These are phyloP conservation scores for Colletotrichum higginsianum DNA, from an alignment of 2,329 filamentous ascomycete genomes.

Conservation along the genomic window DNA sequence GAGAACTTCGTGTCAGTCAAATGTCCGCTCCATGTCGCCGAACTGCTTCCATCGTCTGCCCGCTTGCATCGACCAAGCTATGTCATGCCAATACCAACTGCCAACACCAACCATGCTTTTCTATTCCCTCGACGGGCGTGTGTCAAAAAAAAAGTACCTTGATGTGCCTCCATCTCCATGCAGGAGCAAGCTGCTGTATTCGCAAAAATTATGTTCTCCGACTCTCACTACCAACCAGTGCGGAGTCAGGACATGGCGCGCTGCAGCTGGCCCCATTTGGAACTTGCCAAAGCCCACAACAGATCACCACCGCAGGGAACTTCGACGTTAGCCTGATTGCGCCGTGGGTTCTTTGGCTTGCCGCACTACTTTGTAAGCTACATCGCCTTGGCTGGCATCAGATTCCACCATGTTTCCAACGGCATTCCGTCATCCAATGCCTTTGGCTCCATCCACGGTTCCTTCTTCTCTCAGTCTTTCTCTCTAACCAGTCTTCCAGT, in stretches of 20 bases:
- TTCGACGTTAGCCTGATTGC: slow-evolving; percentile 33
- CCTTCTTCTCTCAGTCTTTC: background rate
- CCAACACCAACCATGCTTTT: background rate
- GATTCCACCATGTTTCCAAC: slow-evolving; percentile 33
- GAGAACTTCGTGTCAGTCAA: slow-evolving; percentile 25
- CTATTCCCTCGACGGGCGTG: slow-evolving; percentile 25
- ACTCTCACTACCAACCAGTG: slow-evolving; percentile 30
- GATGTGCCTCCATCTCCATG: slow-evolving; percentile 21
- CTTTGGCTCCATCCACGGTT: slow-evolving; percentile 22
- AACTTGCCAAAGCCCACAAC: slow-evolving; percentile 35
- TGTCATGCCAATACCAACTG: background rate
- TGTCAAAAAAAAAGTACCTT: slow-evolving; percentile 34
- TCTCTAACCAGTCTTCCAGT: slow-evolving; percentile 1
- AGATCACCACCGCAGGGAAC: slow-evolving; percentile 36
- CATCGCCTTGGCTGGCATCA: slow-evolving; percentile 36
- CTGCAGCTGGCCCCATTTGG: slow-evolving; percentile 41
- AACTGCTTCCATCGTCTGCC: background rate
- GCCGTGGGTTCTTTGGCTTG: slow-evolving; percentile 24
- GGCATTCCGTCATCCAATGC: slow-evolving; percentile 37
- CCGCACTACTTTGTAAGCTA: slow-evolving; percentile 25
- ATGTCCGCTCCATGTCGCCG: slow-evolving; percentile 23
- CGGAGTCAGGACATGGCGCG: slow-evolving; percentile 23
- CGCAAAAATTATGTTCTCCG: slow-evolving; percentile 21
- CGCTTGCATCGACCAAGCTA: background rate
- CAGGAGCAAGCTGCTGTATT: slow-evolving; percentile 3